Base-by-base conservation (phyloP, 108 stramenopile species). In the Stephanodiscus minutulus region DNA sequence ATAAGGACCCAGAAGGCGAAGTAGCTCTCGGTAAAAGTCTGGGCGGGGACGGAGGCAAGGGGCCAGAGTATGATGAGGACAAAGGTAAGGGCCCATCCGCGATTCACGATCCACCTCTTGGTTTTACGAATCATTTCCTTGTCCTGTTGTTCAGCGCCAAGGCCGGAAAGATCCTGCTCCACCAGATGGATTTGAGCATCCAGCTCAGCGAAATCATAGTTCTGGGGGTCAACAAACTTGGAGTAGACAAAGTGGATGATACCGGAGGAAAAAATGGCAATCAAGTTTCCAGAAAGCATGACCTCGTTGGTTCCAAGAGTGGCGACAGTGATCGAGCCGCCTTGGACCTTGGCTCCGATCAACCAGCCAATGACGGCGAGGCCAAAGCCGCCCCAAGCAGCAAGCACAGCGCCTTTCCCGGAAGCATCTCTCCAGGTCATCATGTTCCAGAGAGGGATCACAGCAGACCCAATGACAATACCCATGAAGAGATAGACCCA, bases 401-500 rank as follows among this genome's bases (percentile, higher is more conserved):
- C 87, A 54, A 91, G 69, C 55, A 95, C 77, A 28, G 96, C 96
- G 37, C 90, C 96, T 36, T 83, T 91, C 3, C 91, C 96, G 48
- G 86, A 88, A 4, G 90, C 86, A 81, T 93, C 91, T 61, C 76
- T 70, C 88, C 88, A 89, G 28, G 88, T 93, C 88, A 93, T 90
- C 84, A 90, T 61, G 73, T 86, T 86, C 96, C 96, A 97, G 25
- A 94, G 74, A 22, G 96, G 96, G 47, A 85, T 67, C 12, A 97
- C 96, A 28, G 94, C 96, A 50, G 93, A 95, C 68, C 96, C 96
- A 68, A 97, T 94, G 17, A 91, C 64, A 63, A 94, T 69, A 36
- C 96, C 96, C 96, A 97, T 97, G 81, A 95, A 94, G 58, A 93
- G 83, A 82, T 97, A 97, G 60, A 95, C 94, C 91, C 93, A 97